A percentile compares a stretch with the other conserved stretches of the same genome.
Evolutionary conservation across 2,329 filamentous ascomycete genomes (phyloP).

Genomic region (Diaporthe aspalathi): DNA sequence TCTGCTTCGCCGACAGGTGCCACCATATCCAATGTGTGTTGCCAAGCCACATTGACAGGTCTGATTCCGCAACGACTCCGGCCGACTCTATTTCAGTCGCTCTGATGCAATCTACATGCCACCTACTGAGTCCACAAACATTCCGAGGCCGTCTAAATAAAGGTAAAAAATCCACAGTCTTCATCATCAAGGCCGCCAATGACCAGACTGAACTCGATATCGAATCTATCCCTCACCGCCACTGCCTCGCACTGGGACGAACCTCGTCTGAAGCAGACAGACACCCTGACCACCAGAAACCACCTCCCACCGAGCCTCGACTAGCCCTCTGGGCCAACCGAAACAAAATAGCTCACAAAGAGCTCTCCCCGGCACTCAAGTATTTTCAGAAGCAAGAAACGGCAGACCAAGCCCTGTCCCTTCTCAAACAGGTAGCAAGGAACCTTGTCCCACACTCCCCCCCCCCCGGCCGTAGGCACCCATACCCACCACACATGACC

Average conservation of each 20-base stretch:
- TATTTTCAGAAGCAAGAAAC: conserved; percentile 6
- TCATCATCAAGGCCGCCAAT: background rate
- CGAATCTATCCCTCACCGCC: conserved; percentile 20
- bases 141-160: conserved; percentile 9
- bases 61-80: conserved; percentile 25
- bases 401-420: background rate
- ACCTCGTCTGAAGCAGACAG: conserved; percentile 26
- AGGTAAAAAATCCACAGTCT: background rate
- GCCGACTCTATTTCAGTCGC: conserved; percentile 19
- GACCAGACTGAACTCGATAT: background rate
- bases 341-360: conserved; percentile 10
- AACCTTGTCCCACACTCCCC: background rate
- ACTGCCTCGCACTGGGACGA: conserved; percentile 23
- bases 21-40: conserved; percentile 20
- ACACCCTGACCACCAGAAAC: conserved; percentile 23
- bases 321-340: background rate
- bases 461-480: too few relatives aligned
- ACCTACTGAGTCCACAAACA: background rate
- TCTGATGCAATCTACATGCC: background rate
- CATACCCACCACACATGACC: background rate
- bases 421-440: background rate
- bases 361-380: background rate
- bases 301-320: background rate
- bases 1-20: conserved; percentile 2
- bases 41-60: conserved; percentile 28